phyloP scores from a whole-genome alignment of 306 rosid genomes.

The Castanea mollissima region DNA sequence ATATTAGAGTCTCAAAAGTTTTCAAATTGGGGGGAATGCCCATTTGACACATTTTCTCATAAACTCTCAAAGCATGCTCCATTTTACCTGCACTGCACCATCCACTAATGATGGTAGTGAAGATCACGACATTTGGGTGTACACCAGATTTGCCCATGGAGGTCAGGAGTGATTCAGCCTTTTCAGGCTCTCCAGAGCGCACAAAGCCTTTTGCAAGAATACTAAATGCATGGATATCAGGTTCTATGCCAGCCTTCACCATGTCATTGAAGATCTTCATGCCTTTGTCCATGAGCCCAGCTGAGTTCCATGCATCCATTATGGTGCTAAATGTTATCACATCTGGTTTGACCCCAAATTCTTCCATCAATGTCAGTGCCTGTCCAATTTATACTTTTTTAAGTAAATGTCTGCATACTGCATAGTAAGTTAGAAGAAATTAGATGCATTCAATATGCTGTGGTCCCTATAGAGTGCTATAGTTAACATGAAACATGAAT shows the following conservation, averaged over 20 bases:
- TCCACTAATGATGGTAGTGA: slow-evolving; percentile 92
- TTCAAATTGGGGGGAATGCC: slow-evolving; percentile 61
- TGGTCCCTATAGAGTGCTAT: background rate
- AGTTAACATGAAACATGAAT: background rate
- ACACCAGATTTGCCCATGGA: slow-evolving; percentile 65
- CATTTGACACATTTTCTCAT: slow-evolving; percentile 58
- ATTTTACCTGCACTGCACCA: slow-evolving; percentile 83
- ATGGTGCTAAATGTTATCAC: slow-evolving; percentile 94
- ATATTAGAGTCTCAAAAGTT: slow-evolving; percentile 88
- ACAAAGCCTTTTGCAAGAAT: slow-evolving; percentile 96
- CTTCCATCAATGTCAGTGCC: slow-evolving; percentile 91
- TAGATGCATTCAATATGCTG: background rate
- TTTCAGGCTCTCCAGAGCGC: slow-evolving; percentile 68
- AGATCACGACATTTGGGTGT: slow-evolving; percentile 84
- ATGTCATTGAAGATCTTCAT: slow-evolving; percentile 82
- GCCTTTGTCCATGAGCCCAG: slow-evolving; percentile 78
- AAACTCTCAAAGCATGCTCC: slow-evolving; percentile 63
- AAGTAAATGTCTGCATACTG: slow-evolving; percentile 13
- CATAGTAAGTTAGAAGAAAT: background rate
- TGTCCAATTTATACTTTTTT: slow-evolving; percentile 39
- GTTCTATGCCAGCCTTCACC: slow-evolving; percentile 72
- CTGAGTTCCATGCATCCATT: slow-evolving; percentile 94
- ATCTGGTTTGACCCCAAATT: slow-evolving; percentile 85
- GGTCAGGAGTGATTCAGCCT: slow-evolving; percentile 69
- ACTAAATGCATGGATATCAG: slow-evolving; percentile 79